Evolutionary conservation across 169 alveolate genomes (phyloP), one percentile per base, ranked within the genome.

Genomic region (Cryptosporidium ryanae): DNA sequence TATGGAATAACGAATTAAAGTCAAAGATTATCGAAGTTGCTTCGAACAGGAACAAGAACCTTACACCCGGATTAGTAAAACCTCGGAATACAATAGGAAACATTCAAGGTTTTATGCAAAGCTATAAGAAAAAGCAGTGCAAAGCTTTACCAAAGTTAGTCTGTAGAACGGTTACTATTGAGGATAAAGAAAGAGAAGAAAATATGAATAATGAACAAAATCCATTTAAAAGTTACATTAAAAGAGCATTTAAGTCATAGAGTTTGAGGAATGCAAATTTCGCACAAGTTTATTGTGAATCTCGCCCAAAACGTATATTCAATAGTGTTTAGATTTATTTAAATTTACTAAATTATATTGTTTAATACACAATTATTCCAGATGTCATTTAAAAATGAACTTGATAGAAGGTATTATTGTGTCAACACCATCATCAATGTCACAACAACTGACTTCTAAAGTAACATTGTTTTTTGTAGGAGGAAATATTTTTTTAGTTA

Each of bases 391-490:
- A 90, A 94, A 95, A 65, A 89, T 91, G 82, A 93, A 94, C 66
- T 95, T 94, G 31, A 95, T 93, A 65, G 96, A 91, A 7, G 97
- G 97, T 32, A 95, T 93, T 31, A 93, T 94, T 31, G 93, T 94
- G 82, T 95, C 97, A 46, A 92, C 95, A 46, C 82, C 90, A 38
- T 93, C 96, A 65, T 94, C 96, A 27, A 89, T 92, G 59, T 95
- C 97, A 49, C 95, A 94, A 21, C 97, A 93, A 54, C 97, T 94
- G 2, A 94, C 94, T 48, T 94, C 98, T 1, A 96, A 90, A 21
- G 95, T 95, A 48, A 96, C 66, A 82, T 94, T 92, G 67, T 90
- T 90, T 57, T 91, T 91, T 34, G 94, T 91, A 48, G 29, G 90
- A 12, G 81, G 91, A 15, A 91, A 7, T 43, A 66, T 52, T 31